Base-by-base conservation (phyloP, 2,329 filamentous ascomycete genomes). In the Cladosporium sp. region DNA sequence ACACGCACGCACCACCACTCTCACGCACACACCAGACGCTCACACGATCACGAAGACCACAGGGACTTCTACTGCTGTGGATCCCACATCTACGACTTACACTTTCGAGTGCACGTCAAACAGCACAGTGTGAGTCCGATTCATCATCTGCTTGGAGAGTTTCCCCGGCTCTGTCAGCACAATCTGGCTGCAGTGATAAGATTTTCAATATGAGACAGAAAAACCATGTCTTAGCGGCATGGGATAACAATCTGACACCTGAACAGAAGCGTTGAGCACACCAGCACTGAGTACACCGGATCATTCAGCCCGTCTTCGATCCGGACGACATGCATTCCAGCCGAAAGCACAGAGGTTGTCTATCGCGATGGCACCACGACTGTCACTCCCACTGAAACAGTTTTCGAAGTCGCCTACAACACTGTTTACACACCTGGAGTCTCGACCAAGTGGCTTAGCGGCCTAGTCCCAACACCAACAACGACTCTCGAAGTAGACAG, bases 281-380 rank as follows among this genome's bases (percentile, higher is more conserved):
- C 59, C 59, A 53, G 46, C 31, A 62, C 59, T 6, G 44, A 52
- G 31, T 62, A 62, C 31, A 62, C 59, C 33, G 59, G 59, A 21
- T 62, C 59, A 11, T 53, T 40, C 44, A 52, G 11, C 6, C 23
- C 59, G 16, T 62, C 59, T 52, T 50, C 46, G 11, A 28, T 62
- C 21, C 59, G 44, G 21, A 62, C 46, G n/a, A 62, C 59, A n/a
- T 62, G 59, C 21, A 62, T 62, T 5, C 46, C 59, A 5, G 7
- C 29, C 14, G 23, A 16, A 8, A 26, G 44, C 28, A 35, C n/a
- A 11, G 14, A 62, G 21, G 5, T 35, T 12, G n/a, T 62, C 5
- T 62, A 62, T 21, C 44, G 44, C 10, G 16, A 40, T 8, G 59
- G 59, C 29, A 62, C 59, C n/a, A 62, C 59, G n/a, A 62, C 46